Conservation (phyloP, 352 stramenopile species). For the Globisporangium heterothallicum region DNA sequence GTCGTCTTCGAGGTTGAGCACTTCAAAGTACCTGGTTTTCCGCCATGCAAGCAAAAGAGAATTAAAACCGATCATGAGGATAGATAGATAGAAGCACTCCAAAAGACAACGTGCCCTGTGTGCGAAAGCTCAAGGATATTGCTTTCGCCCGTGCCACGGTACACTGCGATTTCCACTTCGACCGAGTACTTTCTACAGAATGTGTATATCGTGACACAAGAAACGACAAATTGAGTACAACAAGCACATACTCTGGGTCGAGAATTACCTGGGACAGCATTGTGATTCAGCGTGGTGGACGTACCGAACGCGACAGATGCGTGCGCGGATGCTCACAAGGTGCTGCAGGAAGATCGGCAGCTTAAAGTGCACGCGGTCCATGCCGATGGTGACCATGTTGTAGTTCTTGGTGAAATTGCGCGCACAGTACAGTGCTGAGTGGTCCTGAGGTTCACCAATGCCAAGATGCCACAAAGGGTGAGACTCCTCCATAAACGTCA, state of each 20-base stretch:
- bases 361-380: constrained; percentile 75
- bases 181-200: constrained; percentile 26
- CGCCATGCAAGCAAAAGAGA: background rate
- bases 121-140: constrained; percentile 25
- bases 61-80: no score
- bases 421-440: constrained; percentile 57
- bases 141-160: constrained; percentile 16
- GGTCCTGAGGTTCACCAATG: no score
- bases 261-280: no score
- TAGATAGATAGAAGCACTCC: no score
- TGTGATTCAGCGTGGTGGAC: constrained; percentile 13
- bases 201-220: background rate
- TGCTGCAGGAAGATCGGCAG: constrained; percentile 51
- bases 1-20: constrained; percentile 33
- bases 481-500: no score
- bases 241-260: background rate
- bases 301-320: constrained; percentile 59
- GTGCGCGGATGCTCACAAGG: constrained; percentile 54
- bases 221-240: background rate
- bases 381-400: constrained; percentile 69
- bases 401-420: constrained; percentile 71
- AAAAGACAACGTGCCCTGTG: constrained; percentile 20
- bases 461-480: background rate
- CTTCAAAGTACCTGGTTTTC: constrained; percentile 27
- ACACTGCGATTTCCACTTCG: constrained; percentile 33